Conservation (phyloP, 352 stramenopile species). For the Globisporangium iwayamae region DNA sequence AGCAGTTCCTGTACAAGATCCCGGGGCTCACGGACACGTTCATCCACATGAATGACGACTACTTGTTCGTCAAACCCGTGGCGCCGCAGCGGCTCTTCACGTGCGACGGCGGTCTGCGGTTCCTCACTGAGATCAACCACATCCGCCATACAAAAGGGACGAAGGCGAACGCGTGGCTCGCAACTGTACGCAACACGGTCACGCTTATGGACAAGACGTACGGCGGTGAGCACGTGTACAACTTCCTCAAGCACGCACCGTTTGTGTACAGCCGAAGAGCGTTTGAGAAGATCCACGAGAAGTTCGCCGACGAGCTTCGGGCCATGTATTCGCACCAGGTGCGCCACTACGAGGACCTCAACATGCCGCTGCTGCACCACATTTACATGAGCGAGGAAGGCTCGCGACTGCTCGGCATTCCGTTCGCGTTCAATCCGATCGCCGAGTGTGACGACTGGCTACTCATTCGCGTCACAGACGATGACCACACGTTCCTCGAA, state of each 20-base stretch:
- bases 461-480: constrained; percentile 66
- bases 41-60: constrained; percentile 90
- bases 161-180: constrained; percentile 69
- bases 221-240: constrained; percentile 80
- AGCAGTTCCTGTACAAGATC: constrained; percentile 87
- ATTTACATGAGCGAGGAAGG: constrained; percentile 87
- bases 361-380: constrained; percentile 62
- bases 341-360: constrained; percentile 66
- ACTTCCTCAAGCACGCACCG: constrained; percentile 84
- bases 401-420: constrained; percentile 45
- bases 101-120: constrained; percentile 66
- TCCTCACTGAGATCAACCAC: constrained; percentile 82
- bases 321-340: constrained; percentile 58
- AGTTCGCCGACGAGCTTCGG: constrained; percentile 53
- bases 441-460: constrained; percentile 77
- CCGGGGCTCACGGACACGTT: constrained; percentile 83
- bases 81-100: constrained; percentile 82
- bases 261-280: constrained; percentile 75
- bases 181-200: constrained; percentile 76
- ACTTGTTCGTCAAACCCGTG: constrained; percentile 83
- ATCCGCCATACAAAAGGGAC: constrained; percentile 67
- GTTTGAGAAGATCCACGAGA: constrained; percentile 76
- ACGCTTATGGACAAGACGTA: constrained; percentile 66
- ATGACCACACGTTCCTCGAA: constrained; percentile 28
- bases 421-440: constrained; percentile 66